phyloP scores from a whole-genome alignment of 306 rosid species.

The Fagus sylvatica region DNA sequence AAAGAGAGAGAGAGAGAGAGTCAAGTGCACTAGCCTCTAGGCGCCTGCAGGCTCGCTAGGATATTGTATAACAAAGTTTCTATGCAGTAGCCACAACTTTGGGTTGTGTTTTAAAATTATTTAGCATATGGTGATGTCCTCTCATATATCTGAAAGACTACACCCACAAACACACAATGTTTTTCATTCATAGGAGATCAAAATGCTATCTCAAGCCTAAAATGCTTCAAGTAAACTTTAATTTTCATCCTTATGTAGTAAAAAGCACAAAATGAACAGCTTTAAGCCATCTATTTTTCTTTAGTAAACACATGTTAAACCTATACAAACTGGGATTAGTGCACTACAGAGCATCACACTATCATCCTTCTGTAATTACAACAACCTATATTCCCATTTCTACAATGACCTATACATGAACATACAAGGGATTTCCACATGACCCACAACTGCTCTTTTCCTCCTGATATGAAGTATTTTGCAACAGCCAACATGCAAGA shows the following conservation, averaged over 20 bases:
- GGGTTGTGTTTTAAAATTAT: too few relatives aligned
- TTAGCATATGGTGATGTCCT: too few relatives aligned
- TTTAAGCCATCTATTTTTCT: background rate
- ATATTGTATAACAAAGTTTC: too few relatives aligned
- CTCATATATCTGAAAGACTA: too few relatives aligned
- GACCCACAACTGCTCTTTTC: conserved; percentile 20
- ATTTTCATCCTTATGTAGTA: background rate
- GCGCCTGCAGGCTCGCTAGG: too few relatives aligned
- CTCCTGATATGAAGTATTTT: background rate
- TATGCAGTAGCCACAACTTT: too few relatives aligned
- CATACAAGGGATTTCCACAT: conserved; percentile 22
- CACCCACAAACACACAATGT: background rate
- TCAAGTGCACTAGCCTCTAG: too few relatives aligned
- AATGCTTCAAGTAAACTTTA: background rate
- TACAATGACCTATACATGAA: conserved; percentile 19
- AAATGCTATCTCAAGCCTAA: background rate
- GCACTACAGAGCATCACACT: conserved; percentile 2
- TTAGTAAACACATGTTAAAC: background rate
- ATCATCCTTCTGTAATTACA: conserved; percentile 25
- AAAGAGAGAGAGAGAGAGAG: too few relatives aligned
- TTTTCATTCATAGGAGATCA: background rate
- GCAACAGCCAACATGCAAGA: conserved; percentile 4
- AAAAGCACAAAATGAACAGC: background rate
- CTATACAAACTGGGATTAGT: conserved; percentile 24
- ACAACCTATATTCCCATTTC: conserved; percentile 25